Evolutionary conservation across 495 filamentous ascomycete genomes (phyloP).

Genomic region (Penicillium lividum): DNA sequence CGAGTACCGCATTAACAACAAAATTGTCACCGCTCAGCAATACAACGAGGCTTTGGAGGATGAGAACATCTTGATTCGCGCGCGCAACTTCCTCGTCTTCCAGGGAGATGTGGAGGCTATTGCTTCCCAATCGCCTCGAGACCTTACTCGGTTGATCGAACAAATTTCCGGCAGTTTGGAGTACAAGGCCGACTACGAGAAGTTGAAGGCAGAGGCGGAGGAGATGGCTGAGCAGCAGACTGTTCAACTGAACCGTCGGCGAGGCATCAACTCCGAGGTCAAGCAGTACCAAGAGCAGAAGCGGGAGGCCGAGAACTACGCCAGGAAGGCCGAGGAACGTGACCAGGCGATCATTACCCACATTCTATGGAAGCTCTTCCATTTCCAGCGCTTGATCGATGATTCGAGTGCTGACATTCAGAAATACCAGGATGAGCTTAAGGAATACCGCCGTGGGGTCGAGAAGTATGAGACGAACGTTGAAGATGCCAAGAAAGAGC

Average conservation of each 20-base stretch:
- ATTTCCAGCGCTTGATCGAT: conserved; percentile 92
- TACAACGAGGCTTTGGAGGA: conserved; percentile 92
- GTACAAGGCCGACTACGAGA: conserved; percentile 93
- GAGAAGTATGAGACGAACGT: conserved; percentile 81
- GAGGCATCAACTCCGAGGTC: conserved; percentile 96
- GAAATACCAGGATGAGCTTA: conserved; percentile 92
- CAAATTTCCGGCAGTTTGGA: conserved; percentile 97
- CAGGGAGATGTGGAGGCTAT: conserved; percentile 99
- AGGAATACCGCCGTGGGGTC: conserved; percentile 85
- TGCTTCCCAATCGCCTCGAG: conserved; percentile 86
- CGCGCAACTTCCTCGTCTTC: conserved; percentile 96
- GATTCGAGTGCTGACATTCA: conserved; percentile 88
- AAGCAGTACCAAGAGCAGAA: conserved; percentile 98
- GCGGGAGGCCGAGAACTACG: conserved; percentile 89
- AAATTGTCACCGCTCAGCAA: conserved; percentile 80
- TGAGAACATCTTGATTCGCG: conserved; percentile 97
- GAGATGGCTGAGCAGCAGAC: conserved; percentile 85
- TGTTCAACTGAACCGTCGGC: conserved; percentile 80
- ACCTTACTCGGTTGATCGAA: conserved; percentile 93
- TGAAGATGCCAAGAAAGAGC: conserved; percentile 83
- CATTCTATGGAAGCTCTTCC: conserved; percentile 94
- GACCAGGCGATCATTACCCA: conserved; percentile 93
- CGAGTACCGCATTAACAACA: conserved; percentile 96
- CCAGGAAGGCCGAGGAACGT: conserved; percentile 81
- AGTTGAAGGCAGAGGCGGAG: conserved; percentile 78